Evolutionary conservation across 306 rosid genomes (phyloP).

Genomic region (Casuarina glauca): DNA sequence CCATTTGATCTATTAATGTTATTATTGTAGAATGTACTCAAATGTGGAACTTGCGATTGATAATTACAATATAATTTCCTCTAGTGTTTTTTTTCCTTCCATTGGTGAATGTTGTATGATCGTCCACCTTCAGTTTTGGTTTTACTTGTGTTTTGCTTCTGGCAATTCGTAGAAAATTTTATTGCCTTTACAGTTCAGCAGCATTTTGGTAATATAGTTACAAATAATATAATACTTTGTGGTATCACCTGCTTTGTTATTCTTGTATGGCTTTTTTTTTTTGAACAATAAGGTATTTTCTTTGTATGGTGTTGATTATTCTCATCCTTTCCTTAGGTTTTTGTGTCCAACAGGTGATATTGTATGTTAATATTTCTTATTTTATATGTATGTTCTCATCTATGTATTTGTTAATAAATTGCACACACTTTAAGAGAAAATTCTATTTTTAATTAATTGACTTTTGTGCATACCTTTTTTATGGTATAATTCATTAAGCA

Average conservation of each 20-base stretch:
- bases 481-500: neutral
- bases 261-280: neutral
- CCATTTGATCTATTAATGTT: neutral
- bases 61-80: neutral
- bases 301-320: neutral
- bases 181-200: neutral
- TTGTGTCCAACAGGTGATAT: neutral
- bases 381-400: neutral
- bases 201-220: neutral
- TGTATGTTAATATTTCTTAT: neutral
- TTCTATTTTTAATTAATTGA: neutral
- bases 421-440: neutral
- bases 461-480: neutral
- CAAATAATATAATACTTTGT: neutral
- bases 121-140: neutral
- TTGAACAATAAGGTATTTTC: neutral
- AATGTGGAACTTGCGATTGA: neutral
- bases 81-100: neutral
- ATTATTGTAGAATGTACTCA: neutral
- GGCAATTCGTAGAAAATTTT: neutral
- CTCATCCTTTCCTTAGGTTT: neutral
- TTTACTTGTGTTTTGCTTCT: conserved; percentile 1
- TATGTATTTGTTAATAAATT: neutral
- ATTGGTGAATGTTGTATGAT: neutral
- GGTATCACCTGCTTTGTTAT: neutral